Conservation (phyloP, 202 grass and related monocot species). For the Setaria viridis region DNA sequence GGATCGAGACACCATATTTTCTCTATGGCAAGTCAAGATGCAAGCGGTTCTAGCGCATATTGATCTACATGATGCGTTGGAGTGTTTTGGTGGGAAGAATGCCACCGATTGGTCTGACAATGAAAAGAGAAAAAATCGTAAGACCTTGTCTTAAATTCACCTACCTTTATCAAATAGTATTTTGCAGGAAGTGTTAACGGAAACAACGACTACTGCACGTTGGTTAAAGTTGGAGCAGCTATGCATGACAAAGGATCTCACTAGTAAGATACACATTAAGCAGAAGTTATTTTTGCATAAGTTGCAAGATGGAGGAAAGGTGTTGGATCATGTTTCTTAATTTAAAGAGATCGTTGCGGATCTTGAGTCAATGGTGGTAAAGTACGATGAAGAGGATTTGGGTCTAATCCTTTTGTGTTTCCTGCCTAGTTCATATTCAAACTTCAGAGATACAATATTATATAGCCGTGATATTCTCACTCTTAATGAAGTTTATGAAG, state of each 20-base stretch:
- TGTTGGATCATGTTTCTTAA: background rate
- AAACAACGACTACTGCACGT: background rate
- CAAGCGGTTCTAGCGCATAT: no score
- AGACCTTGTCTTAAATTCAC: background rate
- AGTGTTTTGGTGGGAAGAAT: background rate
- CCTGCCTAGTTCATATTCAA: background rate
- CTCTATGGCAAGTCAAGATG: no score
- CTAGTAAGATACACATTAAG: background rate
- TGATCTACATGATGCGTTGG: no score
- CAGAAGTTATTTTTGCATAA: background rate
- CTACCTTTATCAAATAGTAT: background rate
- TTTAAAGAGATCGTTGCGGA: background rate
- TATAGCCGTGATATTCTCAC: background rate
- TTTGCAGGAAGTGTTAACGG: background rate
- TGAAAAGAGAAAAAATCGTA: background rate
- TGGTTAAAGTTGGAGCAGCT: background rate
- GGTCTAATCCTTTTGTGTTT: background rate
- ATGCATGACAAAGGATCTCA: background rate
- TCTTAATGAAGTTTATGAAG: background rate
- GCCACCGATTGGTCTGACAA: background rate
- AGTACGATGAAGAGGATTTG: background rate
- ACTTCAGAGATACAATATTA: background rate
- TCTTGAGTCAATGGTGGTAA: background rate
- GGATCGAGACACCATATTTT: no score
- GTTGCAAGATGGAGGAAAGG: background rate